These are phyloP conservation scores for Rhipidocladum racemiflorum DNA, from an alignment of 176 grass and related monocot species.

Conservation along the genomic window DNA sequence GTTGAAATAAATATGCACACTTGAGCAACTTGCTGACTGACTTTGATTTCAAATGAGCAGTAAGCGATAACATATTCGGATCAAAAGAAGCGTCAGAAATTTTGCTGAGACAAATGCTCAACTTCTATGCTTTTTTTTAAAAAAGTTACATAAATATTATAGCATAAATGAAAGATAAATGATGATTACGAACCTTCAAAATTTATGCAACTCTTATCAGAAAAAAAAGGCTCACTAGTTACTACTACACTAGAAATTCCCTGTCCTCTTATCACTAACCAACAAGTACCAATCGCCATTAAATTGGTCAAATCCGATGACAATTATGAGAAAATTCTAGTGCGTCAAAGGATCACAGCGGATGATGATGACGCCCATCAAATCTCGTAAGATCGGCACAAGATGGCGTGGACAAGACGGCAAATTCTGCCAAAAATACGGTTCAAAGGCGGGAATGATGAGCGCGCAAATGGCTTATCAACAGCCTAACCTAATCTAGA, in stretches of 20 bases:
- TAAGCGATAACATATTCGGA: not conserved
- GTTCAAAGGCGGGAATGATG: constrained; percentile 7
- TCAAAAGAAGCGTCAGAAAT: not conserved
- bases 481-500: not conserved
- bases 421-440: not conserved
- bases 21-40: not conserved
- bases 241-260: not conserved
- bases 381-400: not conserved
- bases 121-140: too few species aligned
- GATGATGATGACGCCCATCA: not conserved
- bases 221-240: not conserved
- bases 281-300: not conserved
- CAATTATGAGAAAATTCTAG: not conserved
- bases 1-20: not conserved
- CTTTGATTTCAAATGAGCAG: not conserved
- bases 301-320: not conserved
- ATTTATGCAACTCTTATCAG: too few species aligned
- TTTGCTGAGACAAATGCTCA: not conserved
- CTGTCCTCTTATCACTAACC: not conserved
- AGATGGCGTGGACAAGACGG: not conserved
- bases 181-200: too few species aligned
- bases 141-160: too few species aligned
- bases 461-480: not conserved
- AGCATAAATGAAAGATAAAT: too few species aligned
- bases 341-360: not conserved